Base-by-base conservation (phyloP, 2,329 filamentous ascomycete species). In the Neoscytalidium dimidiatum region DNA sequence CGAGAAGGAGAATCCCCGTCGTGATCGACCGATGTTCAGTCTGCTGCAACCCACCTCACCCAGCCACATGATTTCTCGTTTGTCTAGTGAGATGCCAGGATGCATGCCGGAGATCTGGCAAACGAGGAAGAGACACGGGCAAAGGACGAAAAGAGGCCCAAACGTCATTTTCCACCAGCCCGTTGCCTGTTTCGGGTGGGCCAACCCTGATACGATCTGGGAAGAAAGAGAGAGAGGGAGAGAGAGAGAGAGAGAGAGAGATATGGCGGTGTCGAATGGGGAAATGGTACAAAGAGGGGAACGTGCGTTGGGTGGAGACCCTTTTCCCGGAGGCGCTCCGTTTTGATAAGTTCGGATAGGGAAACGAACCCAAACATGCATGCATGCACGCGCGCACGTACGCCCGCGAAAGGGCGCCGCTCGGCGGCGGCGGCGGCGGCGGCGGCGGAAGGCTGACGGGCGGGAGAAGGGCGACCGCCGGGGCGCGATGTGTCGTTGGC, bases 191-290 rank as follows among this genome's bases (percentile, higher is more conserved):
- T 49, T 17, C 23, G 46, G 46, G 26, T 6, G 23, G n/a, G n/a
- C n/a, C 3, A 4, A 7, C 3, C 11, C 29, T 35, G 29, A 33
- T 33, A 21, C 29, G 17, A 52, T 52, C 49, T 21, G 44, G 21
- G 44, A 23, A 19, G 44, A 48, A 6, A 2, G 3, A 8, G 9
- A 9, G 14, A 19, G n/a, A n/a, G n/a, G n/a, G n/a, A n/a, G n/a
- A n/a, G n/a, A n/a, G n/a, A n/a, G n/a, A n/a, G n/a, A n/a, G n/a
- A n/a, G n/a, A n/a, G n/a, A n/a, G n/a, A n/a, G 17, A n/a, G 38
- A 31, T 26, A 46, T 57, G 38, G 56, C 56, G 56, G 56, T 60
- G 56, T 60, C 56, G 56, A 58, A 58, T 58, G 38, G 26, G 53
- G 53, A 44, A 56, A 44, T 44, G 23, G 53, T 21, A n/a, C 26